Evolutionary conservation across 208 protist genomes (phyloP).

Genomic region (Porcisia deanei): DNA sequence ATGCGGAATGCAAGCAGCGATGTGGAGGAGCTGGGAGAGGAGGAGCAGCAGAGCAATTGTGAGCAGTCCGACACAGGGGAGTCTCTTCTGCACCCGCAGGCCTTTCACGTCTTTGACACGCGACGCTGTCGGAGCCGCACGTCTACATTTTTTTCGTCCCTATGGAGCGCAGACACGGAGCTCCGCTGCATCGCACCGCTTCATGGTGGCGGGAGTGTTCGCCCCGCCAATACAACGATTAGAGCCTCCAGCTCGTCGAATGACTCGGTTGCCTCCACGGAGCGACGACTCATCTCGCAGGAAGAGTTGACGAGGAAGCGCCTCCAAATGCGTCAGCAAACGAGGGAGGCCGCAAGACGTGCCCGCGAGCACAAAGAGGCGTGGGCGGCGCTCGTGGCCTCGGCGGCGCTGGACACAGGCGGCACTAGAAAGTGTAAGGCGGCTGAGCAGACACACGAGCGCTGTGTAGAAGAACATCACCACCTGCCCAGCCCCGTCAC

Average conservation of each 20-base stretch:
- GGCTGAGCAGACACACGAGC: not conserved
- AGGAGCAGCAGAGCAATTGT: not conserved
- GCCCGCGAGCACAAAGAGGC: constrained; percentile 3
- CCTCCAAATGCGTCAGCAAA: constrained; percentile 4
- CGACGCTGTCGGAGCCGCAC: not conserved
- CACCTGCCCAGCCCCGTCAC: too few relatives aligned
- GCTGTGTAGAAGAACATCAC: too few relatives aligned
- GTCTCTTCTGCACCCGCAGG: not conserved
- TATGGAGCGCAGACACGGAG: not conserved
- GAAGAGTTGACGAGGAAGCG: not conserved
- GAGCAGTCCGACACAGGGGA: not conserved
- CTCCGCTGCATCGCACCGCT: not conserved
- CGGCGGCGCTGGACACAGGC: not conserved
- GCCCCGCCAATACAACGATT: not conserved
- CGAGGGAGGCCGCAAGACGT: not conserved
- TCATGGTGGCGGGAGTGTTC: not conserved
- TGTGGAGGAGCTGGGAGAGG: constrained; percentile 1
- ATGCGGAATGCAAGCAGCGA: not conserved
- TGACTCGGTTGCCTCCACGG: not conserved
- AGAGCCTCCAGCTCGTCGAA: not conserved
- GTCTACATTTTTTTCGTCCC: not conserved
- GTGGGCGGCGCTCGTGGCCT: constrained; percentile 4
- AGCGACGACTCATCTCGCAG: constrained; percentile 8
- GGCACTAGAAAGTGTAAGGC: not conserved
- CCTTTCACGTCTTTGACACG: constrained; percentile 9